Evolutionary conservation across 768 basidiomycete genomes (phyloP), one percentile per base, ranked within the genome.

Genomic region (Tricholoma bakamatsutake): DNA sequence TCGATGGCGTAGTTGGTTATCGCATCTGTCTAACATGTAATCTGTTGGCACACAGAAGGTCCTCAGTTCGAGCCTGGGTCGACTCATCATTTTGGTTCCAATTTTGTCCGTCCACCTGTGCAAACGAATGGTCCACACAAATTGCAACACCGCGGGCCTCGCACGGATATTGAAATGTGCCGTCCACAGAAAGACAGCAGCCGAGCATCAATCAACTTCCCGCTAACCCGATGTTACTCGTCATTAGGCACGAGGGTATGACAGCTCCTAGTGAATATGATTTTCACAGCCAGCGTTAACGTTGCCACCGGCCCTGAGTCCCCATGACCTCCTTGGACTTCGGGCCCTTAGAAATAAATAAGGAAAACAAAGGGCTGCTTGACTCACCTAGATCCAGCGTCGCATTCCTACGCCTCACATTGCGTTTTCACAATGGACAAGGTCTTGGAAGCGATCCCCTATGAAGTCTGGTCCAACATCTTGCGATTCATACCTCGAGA

Each of bases 1-100:
- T 72, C 73, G 80, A 77, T 83, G 82, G 81, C 79, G 83, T 83
- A 84, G 80, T 80, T 84, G 81, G 82, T 83, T 82, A 85, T 82
- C 81, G 77, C 83, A 80, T 80, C 80, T 80, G 81, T 82, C 80
- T 83, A 48, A 63, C 60, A 50, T 4, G 60, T 7, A 7, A 31
- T 2, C 3, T 15, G 24, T 15, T 30, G n/a, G 17, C 4, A 17
- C 30, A 34, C 31, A 50, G 49, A 50, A 50, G 49, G 49, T 50
- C 49, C 30, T 33, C 49, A 50, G 49, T 50, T 50, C 31, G 49
- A 50, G 6, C 30, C 49, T 50, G 49, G 49, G 30, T 50, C 49
- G 49, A 50, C 49, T 50, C 49, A 50, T 33, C n/a, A 28, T 34
- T 34, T 50, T 37, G 24, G 12, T 5, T 37, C 35, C 35, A 2